Base-by-base conservation (phyloP, 2,329 filamentous ascomycete genomes). In the Fusarium musae region DNA sequence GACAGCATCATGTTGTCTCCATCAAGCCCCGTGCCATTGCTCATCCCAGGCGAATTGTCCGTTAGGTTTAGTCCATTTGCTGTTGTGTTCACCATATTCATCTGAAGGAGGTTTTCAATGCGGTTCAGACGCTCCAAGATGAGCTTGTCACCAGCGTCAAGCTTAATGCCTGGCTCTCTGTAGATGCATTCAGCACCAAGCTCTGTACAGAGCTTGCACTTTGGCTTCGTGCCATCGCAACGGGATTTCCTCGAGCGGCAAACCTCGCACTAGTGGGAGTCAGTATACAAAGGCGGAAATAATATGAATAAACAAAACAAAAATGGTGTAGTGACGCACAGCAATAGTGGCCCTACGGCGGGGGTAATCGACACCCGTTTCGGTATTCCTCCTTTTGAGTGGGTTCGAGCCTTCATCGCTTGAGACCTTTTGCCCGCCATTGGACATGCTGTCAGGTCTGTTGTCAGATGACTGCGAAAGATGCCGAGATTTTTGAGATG, bases 121-220 rank as follows among this genome's bases (percentile, higher is more conserved):
- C 92, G 90, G 76, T 88, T 90, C 40, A 96, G 85, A 63, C 92
- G 91, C 79, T 96, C 93, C 42, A 96, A 84, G 69, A 96, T 96
- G 63, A 96, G 86, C 83, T 95, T 96, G 84, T 96, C 93, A 73
- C 93, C 93, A 40, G 93, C 93, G 80, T 96, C 93, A 15, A 96
- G 88, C 83, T 96, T 96, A 85, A 96, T 93, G 6, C 93, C 93
- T 11, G 93, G 93, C 80, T 96, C 93, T 72, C 93, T 89, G 81
- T 96, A 96, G 73, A 95, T 88, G 81, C 93, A 96, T 72, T 96
- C 93, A 49, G 93, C 93, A 61, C 93, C 93, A 44, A 96, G 85
- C 80, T 96, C 93, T 15, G 92, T 91, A 83, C 93, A 96, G 40
- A 96, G 90, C 81, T 94, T 93, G 84, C 93, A 96, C 82, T 95